Conservation (phyloP, 441 rosid genomes). For the Macaranga tanarius region DNA sequence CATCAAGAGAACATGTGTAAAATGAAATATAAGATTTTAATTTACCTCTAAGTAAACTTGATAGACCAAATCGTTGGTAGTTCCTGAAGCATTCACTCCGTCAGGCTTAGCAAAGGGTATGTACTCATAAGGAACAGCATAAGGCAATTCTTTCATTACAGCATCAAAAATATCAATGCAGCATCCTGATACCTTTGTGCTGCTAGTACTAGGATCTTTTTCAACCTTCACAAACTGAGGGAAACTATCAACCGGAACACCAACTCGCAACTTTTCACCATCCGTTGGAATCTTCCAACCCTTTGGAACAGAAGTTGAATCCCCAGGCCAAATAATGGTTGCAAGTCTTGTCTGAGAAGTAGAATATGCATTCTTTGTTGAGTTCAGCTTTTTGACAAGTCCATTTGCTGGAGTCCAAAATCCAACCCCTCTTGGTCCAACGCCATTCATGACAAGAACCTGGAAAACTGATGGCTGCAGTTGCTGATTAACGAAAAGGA, state of each 20-base stretch:
- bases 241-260: conserved; percentile 25
- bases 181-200: conserved; percentile 28
- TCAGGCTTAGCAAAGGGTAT: conserved; percentile 25
- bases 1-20: too few species aligned
- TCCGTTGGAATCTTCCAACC: conserved; percentile 59
- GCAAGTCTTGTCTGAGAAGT: conserved; percentile 22
- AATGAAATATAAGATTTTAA: conserved; percentile 11
- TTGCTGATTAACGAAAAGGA: too few species aligned
- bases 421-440: conserved; percentile 33
- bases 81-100: conserved; percentile 16
- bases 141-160: conserved; percentile 22
- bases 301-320: conserved; percentile 30
- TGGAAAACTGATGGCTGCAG: background rate
- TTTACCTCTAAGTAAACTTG: conserved; percentile 34
- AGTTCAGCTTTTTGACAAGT: conserved; percentile 10
- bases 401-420: conserved; percentile 33
- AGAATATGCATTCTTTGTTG: background rate
- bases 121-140: conserved; percentile 30
- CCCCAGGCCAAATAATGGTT: background rate
- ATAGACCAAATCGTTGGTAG: too few species aligned
- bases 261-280: conserved; percentile 35
- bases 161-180: conserved; percentile 39
- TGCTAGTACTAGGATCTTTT: conserved; percentile 9
- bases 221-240: conserved; percentile 32
- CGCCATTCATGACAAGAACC: conserved; percentile 24